These are phyloP conservation scores for Taxillus chinensis DNA, from an alignment of 164 flowering plant genomes.

Conservation along the genomic window DNA sequence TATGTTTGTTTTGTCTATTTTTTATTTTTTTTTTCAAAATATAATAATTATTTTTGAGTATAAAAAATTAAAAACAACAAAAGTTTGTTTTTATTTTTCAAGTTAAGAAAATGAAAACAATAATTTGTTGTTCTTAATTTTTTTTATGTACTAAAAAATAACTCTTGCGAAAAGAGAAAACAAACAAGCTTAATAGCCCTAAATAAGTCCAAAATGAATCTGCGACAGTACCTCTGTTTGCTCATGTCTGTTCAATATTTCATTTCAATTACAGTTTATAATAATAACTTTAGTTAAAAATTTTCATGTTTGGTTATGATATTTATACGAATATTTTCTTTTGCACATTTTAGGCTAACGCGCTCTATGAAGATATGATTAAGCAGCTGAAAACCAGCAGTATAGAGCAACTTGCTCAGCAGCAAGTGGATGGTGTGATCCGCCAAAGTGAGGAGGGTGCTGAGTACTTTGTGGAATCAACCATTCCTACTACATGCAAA, in stretches of 20 bases:
- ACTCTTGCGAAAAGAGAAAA: no score
- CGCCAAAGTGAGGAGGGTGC: constrained; percentile 82
- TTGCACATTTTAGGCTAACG: constrained; percentile 48
- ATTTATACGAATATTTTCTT: neutral
- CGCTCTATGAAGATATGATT: constrained; percentile 63
- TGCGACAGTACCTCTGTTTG: neutral
- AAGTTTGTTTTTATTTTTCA: no score
- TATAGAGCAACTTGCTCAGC: constrained; percentile 61
- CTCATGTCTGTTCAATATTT: neutral
- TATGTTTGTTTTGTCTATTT: no score
- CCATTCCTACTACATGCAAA: constrained; percentile 52
- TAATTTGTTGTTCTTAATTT: no score
- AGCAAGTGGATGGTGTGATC: constrained; percentile 91
- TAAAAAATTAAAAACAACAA: no score
- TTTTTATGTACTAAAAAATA: no score
- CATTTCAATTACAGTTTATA: neutral
- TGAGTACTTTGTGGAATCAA: constrained; percentile 50
- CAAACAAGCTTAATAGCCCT: no score
- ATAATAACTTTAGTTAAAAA: neutral
- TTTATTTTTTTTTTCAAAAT: no score
- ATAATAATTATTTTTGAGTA: no score
- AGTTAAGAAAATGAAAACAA: no score
- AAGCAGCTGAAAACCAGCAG: constrained; percentile 54
- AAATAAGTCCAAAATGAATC: no score
- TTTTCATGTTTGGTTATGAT: neutral